Conservation (phyloP, 345 rosid genomes). For the Boechera divaricarpa region DNA sequence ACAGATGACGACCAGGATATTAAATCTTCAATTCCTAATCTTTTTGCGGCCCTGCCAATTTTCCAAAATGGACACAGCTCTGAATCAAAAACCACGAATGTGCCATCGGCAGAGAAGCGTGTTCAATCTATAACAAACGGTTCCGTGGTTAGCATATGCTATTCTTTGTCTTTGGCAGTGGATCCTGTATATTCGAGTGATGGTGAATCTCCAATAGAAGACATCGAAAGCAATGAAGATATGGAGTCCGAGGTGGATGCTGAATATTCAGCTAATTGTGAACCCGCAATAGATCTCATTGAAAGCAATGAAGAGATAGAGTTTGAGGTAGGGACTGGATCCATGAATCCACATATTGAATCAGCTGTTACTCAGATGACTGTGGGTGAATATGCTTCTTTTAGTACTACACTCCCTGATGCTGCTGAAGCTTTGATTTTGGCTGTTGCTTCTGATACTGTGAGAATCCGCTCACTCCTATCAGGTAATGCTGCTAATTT, state of each 20-base stretch:
- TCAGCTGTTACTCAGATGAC: constrained; percentile 74
- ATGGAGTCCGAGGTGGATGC: constrained; percentile 66
- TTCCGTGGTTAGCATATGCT: constrained; percentile 62
- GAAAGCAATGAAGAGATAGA: constrained; percentile 85
- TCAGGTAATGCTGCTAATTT: constrained; percentile 53
- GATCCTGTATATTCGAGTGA: constrained; percentile 38
- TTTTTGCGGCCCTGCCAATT: constrained; percentile 32
- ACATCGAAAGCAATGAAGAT: constrained; percentile 64
- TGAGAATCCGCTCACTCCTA: constrained; percentile 49
- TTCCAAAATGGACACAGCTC: constrained; percentile 35
- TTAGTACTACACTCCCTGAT: constrained; percentile 48
- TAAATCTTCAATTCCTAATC: constrained; percentile 45
- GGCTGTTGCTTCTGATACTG: constrained; percentile 65
- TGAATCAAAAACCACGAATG: constrained; percentile 32
- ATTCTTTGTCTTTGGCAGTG: constrained; percentile 60
- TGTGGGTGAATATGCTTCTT: constrained; percentile 78
- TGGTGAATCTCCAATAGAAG: constrained; percentile 54
- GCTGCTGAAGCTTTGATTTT: constrained; percentile 60
- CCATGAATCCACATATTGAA: constrained; percentile 67
- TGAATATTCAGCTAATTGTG: constrained; percentile 34
- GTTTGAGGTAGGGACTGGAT: constrained; percentile 89
- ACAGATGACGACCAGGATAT: constrained; percentile 52
- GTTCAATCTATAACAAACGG: constrained; percentile 56
- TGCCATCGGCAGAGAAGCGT: constrained; percentile 38
- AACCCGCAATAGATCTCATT: constrained; percentile 63